phyloP scores from a whole-genome alignment of 768 basidiomycete genomes.

The Paxillus rubicundulus region DNA sequence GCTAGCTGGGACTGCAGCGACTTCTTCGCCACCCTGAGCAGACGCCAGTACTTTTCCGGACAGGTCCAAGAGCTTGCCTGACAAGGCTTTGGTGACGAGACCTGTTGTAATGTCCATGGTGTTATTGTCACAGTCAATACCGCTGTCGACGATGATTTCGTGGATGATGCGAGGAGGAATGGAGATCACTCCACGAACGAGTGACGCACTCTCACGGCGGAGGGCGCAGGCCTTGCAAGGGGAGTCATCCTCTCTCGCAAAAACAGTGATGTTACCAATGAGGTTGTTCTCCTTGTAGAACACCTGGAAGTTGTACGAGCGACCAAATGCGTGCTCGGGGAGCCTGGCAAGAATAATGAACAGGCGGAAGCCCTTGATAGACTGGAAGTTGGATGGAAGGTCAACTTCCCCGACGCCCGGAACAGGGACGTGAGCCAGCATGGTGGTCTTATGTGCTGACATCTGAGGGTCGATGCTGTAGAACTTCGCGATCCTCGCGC shows the following conservation, averaged over 20 bases:
- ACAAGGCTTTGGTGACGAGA: too few relatives aligned
- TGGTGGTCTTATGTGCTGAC: neutral
- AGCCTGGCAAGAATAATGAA: conserved; percentile 27
- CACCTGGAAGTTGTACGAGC: conserved; percentile 25
- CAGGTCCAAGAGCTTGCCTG: too few relatives aligned
- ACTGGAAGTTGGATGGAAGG: conserved; percentile 15
- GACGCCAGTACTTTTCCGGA: too few relatives aligned
- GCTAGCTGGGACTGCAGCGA: neutral
- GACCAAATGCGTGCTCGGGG: conserved; percentile 22
- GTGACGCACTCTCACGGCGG: conserved; percentile 14
- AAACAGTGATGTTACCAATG: conserved; percentile 23
- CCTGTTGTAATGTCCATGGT: too few relatives aligned
- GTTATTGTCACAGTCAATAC: too few relatives aligned
- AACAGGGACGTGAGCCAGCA: conserved; percentile 19
- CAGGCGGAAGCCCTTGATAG: conserved; percentile 22
- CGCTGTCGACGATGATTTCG: too few relatives aligned
- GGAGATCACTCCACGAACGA: conserved; percentile 26
- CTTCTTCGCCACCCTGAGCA: too few relatives aligned
- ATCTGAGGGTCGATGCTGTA: conserved; percentile 23
- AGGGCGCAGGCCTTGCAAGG: conserved; percentile 25
- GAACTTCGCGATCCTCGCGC: conserved; percentile 20
- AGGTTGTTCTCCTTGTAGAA: conserved; percentile 11
- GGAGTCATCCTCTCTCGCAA: conserved; percentile 22
- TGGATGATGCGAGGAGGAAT: conserved; percentile 20
- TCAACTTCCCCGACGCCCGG: conserved; percentile 1